phyloP scores from a whole-genome alignment of 805 yeast species.

The Ogataea zsoltii region DNA sequence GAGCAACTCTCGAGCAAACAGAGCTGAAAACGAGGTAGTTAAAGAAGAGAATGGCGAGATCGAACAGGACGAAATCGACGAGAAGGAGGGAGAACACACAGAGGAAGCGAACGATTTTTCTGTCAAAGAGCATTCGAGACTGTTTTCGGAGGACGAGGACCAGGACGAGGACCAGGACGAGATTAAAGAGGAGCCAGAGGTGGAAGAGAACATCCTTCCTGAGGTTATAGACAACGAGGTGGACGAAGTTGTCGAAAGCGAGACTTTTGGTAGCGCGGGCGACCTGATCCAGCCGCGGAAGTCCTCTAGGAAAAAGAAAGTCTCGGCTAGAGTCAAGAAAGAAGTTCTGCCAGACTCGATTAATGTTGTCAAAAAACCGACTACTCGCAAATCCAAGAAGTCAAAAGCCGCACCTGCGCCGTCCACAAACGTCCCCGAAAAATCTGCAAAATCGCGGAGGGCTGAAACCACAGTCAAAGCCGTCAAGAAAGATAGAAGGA shows the following conservation, averaged over 20 bases:
- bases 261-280: conserved; percentile 1
- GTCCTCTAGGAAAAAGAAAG: neutral
- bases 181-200: conserved; percentile 14
- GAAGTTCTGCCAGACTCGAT: neutral
- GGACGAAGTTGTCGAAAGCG: conserved; percentile 1
- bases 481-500: too few species aligned
- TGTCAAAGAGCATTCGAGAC: neutral
- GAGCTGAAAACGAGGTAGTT: conserved; percentile 4
- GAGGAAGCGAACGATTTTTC: conserved; percentile 7
- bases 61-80: conserved; percentile 5
- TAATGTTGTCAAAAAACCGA: neutral
- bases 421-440: too few species aligned
- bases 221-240: neutral
- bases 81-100: neutral
- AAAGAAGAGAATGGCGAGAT: conserved; percentile 6
- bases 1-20: conserved; percentile 16
- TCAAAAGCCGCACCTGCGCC: neutral
- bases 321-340: conserved; percentile 1
- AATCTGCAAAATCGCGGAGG: too few species aligned
- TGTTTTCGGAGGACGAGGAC: conserved; percentile 15
- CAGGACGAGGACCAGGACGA: conserved; percentile 18
- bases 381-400: neutral
- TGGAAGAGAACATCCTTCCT: neutral
- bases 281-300: neutral
- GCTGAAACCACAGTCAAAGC: too few species aligned